phyloP scores from a whole-genome alignment of 1,284 basidiomycete species.

The Papiliotrema nemorosa region DNA sequence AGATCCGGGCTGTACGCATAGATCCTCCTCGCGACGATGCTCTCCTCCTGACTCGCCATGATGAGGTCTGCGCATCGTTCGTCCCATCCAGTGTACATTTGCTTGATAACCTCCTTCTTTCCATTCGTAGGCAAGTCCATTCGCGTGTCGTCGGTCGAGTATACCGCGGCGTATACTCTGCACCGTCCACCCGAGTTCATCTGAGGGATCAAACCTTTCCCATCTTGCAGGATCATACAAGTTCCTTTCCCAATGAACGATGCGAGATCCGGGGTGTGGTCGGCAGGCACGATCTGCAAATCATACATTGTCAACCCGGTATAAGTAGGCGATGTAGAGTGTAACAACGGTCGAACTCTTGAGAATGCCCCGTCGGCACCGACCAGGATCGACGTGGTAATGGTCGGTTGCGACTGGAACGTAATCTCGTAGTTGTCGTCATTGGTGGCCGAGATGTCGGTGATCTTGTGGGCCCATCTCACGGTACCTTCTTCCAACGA shows the following conservation, averaged over 20 bases:
- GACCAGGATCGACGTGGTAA: conserved; percentile 30
- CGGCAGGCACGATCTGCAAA: conserved; percentile 22
- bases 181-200: conserved; percentile 41
- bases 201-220: conserved; percentile 42
- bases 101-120: conserved; percentile 16
- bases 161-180: conserved; percentile 41
- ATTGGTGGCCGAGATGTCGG: conserved; percentile 14
- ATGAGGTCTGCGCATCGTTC: conserved; percentile 15
- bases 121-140: conserved; percentile 13
- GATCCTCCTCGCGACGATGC: conserved; percentile 26
- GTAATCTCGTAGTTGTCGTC: conserved; percentile 31
- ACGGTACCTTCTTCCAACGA: conserved; percentile 28
- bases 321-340: conserved; percentile 41
- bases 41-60: conserved; percentile 26
- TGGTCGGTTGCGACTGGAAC: not conserved
- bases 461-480: conserved; percentile 32
- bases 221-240: conserved; percentile 32
- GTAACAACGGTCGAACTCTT: conserved; percentile 48
- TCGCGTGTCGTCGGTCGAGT: conserved; percentile 22
- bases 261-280: conserved; percentile 28
- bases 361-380: conserved; percentile 56
- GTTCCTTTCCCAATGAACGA: conserved; percentile 40
- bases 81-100: conserved; percentile 34
- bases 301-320: conserved; percentile 47
- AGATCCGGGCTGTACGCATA: conserved; percentile 23